Percentiles rank a stretch among this genome's conserved stretches.
phyloP scores from a whole-genome alignment of 163 green algal genomes.

The Volvox carteri region DNA sequence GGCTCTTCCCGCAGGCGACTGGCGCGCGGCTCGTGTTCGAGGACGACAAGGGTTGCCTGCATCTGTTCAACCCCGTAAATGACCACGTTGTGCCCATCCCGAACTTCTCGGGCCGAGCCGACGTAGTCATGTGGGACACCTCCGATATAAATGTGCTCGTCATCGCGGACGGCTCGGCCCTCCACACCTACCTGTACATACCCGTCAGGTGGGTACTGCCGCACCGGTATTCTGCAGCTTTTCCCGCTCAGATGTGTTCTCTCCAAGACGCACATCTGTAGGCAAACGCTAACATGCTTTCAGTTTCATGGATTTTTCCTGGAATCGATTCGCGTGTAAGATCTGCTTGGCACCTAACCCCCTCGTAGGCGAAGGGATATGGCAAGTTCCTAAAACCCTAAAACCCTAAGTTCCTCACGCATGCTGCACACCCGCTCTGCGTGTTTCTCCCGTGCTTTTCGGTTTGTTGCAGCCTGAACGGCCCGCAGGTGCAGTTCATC shows the following conservation, averaged over 20 bases:
- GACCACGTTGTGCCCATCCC: slow-evolving; percentile 70
- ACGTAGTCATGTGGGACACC: slow-evolving; percentile 78
- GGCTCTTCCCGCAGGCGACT: slow-evolving; percentile 71
- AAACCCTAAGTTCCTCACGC: too few species aligned
- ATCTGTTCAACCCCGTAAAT: slow-evolving; percentile 80
- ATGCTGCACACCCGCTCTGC: too few species aligned
- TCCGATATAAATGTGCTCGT: slow-evolving; percentile 73
- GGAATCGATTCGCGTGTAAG: too few species aligned
- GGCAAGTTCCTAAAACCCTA: too few species aligned
- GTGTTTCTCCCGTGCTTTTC: not conserved
- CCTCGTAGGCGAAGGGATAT: too few species aligned
- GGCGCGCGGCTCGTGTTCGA: slow-evolving; percentile 80
- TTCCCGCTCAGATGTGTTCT: too few species aligned
- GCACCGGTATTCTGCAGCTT: too few species aligned
- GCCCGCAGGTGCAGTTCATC: slow-evolving; percentile 53
- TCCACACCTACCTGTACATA: slow-evolving; percentile 70
- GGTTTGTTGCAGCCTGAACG: slow-evolving; percentile 11
- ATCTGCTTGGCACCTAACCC: too few species aligned
- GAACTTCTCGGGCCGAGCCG: slow-evolving; percentile 48
- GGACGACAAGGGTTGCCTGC: slow-evolving; percentile 65
- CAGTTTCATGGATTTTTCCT: too few species aligned
- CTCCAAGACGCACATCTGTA: too few species aligned
- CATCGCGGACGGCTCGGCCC: slow-evolving; percentile 51
- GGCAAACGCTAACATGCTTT: too few species aligned
- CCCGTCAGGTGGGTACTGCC: slow-evolving; percentile 58